A percentile compares a stretch with the other conserved stretches of the same genome.
Evolutionary conservation across 2,329 filamentous ascomycete genomes (phyloP).

Genomic region (Fusarium ambrosium): DNA sequence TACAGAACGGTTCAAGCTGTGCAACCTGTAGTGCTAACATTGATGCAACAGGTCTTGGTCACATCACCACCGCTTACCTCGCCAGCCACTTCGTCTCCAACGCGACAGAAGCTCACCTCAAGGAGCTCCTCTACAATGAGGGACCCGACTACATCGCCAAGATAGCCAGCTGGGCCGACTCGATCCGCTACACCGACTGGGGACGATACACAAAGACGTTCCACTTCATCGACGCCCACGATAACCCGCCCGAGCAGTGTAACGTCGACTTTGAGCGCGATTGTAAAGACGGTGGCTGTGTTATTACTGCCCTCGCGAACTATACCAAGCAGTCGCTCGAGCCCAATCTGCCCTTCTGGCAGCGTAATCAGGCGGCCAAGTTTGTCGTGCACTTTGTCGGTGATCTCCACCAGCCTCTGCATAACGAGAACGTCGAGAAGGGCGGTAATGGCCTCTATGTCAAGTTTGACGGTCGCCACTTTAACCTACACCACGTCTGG

Average conservation of each 20-base stretch:
- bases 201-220: constrained; percentile 72
- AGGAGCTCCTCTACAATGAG: constrained; percentile 67
- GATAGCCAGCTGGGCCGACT: constrained; percentile 77
- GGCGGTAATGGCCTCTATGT: constrained; percentile 80
- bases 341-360: constrained; percentile 57
- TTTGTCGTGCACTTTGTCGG: constrained; percentile 78
- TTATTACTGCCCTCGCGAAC: constrained; percentile 71
- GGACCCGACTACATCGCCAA: constrained; percentile 71
- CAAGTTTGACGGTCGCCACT: constrained; percentile 66
- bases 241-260: constrained; percentile 70
- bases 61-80: constrained; percentile 75
- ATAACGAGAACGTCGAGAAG: constrained; percentile 72
- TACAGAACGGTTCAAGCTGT: constrained; percentile 12
- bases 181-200: constrained; percentile 73
- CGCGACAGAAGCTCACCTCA: constrained; percentile 68
- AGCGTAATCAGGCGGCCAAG: constrained; percentile 72
- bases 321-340: constrained; percentile 70
- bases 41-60: constrained; percentile 66
- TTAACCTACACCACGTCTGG: constrained; percentile 82
- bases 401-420: constrained; percentile 78
- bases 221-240: constrained; percentile 79
- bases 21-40: constrained; percentile 22
- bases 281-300: constrained; percentile 73
- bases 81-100: constrained; percentile 71
- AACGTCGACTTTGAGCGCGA: constrained; percentile 71